Evolutionary conservation across 352 stramenopile species (phyloP).

Genomic region (Globisporangium viniferum): DNA sequence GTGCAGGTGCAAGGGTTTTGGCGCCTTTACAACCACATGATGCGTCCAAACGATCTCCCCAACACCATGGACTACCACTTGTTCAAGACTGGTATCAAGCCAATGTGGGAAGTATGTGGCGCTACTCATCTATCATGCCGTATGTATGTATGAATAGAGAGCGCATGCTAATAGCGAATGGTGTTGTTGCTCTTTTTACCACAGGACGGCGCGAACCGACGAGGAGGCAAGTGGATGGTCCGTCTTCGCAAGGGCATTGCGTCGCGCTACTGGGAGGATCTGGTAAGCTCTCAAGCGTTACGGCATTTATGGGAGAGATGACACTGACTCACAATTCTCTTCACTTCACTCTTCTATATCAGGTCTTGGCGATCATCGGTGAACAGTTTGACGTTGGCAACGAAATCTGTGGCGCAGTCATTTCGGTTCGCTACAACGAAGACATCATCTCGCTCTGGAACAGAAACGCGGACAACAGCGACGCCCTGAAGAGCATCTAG

Average conservation of each 20-base stretch:
- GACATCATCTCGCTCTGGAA: conserved; percentile 95
- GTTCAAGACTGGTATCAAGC: conserved; percentile 93
- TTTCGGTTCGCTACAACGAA: conserved; percentile 91
- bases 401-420: conserved; percentile 90
- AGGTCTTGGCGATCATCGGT: conserved; percentile 90
- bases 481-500: conserved; percentile 83
- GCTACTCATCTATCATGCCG: neutral
- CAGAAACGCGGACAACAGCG: conserved; percentile 91
- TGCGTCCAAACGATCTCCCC: conserved; percentile 87
- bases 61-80: conserved; percentile 92
- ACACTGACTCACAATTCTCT: neutral
- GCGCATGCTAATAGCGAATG: neutral
- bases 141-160: neutral
- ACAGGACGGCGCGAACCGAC: conserved; percentile 82
- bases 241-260: conserved; percentile 90
- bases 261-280: conserved; percentile 90
- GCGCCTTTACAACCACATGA: conserved; percentile 92
- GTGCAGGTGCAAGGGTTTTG: conserved; percentile 89
- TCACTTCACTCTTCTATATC: neutral
- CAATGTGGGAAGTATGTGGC: conserved; percentile 85
- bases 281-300: conserved; percentile 38
- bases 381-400: conserved; percentile 94
- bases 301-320: neutral
- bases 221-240: conserved; percentile 93
- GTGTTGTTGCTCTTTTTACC: neutral